Evolutionary conservation across 1,284 basidiomycete genomes (phyloP).

Genomic region (Trichosporon sp.): DNA sequence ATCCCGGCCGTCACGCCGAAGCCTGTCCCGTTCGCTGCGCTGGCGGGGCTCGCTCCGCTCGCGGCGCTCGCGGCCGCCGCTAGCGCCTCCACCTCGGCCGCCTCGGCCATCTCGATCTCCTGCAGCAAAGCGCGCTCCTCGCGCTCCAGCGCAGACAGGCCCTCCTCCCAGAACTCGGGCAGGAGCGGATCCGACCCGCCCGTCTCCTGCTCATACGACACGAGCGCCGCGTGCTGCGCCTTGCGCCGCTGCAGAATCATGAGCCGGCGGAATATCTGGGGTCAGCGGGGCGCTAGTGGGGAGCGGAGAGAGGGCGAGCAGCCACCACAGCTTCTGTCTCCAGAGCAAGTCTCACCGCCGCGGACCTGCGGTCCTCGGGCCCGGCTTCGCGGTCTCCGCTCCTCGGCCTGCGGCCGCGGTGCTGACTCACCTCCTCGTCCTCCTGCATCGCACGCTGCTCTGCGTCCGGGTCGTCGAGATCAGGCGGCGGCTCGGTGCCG

Average conservation of each 20-base stretch:
- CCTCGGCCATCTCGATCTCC: slow-evolving; percentile 2
- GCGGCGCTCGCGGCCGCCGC: neutral
- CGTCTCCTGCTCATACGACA: slow-evolving; percentile 35
- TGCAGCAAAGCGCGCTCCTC: slow-evolving; percentile 20
- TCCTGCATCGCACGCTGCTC: slow-evolving; percentile 38
- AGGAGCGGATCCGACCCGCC: slow-evolving; percentile 36
- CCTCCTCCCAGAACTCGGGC: slow-evolving; percentile 43
- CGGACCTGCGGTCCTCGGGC: neutral
- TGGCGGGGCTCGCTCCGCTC: neutral
- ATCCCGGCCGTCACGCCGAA: too few relatives aligned
- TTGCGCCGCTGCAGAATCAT: slow-evolving; percentile 37
- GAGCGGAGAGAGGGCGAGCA: too few relatives aligned
- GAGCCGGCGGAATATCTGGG: slow-evolving; percentile 43
- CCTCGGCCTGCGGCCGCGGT: neutral
- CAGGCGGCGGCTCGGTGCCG: slow-evolving; percentile 16
- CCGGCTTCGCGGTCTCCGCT: too few relatives aligned
- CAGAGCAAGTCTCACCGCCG: neutral
- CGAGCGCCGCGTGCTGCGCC: slow-evolving; percentile 29
- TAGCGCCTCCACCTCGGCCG: neutral
- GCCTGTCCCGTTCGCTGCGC: neutral
- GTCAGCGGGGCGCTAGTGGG: slow-evolving; percentile 8
- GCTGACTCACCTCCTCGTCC: slow-evolving; percentile 42
- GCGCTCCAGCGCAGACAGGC: slow-evolving; percentile 18
- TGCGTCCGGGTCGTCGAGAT: slow-evolving; percentile 23
- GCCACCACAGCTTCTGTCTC: too few relatives aligned